phyloP scores from a whole-genome alignment of 1,284 basidiomycete species.

The Rhodofomes roseus region DNA sequence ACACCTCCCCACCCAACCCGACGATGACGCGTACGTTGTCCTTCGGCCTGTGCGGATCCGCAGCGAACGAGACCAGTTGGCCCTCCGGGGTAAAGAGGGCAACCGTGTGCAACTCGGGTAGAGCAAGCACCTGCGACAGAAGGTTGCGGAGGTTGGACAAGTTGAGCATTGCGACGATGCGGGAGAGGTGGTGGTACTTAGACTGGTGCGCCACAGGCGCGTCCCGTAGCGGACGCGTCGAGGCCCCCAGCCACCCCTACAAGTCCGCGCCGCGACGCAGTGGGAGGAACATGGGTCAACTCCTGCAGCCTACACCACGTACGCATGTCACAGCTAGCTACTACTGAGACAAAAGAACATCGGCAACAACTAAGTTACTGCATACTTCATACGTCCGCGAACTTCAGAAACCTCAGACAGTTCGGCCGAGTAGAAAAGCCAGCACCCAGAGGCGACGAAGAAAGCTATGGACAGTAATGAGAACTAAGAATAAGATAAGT shows the following conservation, averaged over 20 bases:
- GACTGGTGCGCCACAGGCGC: not conserved
- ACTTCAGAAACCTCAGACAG: not conserved
- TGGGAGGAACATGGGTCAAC: not conserved
- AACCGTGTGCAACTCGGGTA: conserved; percentile 55
- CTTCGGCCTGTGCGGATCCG: conserved; percentile 50
- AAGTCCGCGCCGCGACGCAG: not conserved
- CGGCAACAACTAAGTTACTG: not conserved
- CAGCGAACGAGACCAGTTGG: conserved; percentile 56
- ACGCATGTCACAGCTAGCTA: not conserved
- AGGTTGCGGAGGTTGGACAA: conserved; percentile 56
- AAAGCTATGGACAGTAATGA: conserved; percentile 14
- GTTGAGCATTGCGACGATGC: conserved; percentile 45
- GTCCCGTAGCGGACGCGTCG: not conserved
- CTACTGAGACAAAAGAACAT: not conserved
- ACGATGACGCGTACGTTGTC: conserved; percentile 70
- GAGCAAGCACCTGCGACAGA: conserved; percentile 51
- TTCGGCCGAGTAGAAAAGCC: not conserved
- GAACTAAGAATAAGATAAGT: conserved; percentile 6
- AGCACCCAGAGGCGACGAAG: conserved; percentile 9
- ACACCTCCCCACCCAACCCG: conserved; percentile 67
- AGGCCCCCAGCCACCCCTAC: conserved; percentile 2
- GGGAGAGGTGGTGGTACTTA: not conserved
- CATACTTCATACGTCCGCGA: conserved; percentile 1
- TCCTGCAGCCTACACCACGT: not conserved
- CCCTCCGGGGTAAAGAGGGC: conserved; percentile 60